phyloP scores from a whole-genome alignment of 2,329 filamentous ascomycete genomes.

The Colletotrichum viniferum region DNA sequence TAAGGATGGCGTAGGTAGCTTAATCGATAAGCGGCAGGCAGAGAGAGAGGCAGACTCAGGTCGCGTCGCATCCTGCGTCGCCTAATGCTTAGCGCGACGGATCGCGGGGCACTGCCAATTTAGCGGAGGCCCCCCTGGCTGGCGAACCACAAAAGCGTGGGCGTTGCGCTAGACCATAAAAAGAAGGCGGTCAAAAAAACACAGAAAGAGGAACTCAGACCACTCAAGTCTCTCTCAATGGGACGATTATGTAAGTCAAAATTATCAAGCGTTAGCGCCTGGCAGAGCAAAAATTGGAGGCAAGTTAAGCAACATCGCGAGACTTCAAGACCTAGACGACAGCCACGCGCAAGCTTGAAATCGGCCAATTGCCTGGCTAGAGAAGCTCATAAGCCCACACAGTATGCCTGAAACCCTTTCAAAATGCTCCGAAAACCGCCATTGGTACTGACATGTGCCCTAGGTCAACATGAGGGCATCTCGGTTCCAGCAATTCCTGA shows the following conservation, averaged over 20 bases:
- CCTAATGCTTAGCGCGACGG: not conserved
- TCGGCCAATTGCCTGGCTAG: not conserved
- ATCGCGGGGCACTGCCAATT: constrained; percentile 17
- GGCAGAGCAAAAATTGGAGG: constrained; percentile 15
- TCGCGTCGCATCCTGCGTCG: not conserved
- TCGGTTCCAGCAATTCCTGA: constrained; percentile 15
- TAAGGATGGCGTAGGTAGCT: not conserved
- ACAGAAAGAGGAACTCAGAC: not conserved
- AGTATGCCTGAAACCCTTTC: no score
- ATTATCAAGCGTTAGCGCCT: constrained; percentile 10
- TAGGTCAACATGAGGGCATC: constrained; percentile 22
- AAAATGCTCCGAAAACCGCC: not conserved
- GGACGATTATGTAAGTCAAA: constrained; percentile 4
- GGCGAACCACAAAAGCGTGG: not conserved
- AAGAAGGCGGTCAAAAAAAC: not conserved
- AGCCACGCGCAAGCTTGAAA: constrained; percentile 2
- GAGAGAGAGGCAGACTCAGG: not conserved
- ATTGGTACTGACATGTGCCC: not conserved
- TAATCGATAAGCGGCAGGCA: constrained; percentile 19
- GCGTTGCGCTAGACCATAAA: not conserved
- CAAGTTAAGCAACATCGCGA: constrained; percentile 9
- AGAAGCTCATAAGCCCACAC: not conserved
- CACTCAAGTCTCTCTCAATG: not conserved
- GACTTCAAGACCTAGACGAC: not conserved
- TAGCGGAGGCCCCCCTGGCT: constrained; percentile 1